A percentile compares a stretch with the other conserved stretches of the same genome.
phyloP scores from a whole-genome alignment of 768 basidiomycete species.

The Phanerochaete carnosa region DNA sequence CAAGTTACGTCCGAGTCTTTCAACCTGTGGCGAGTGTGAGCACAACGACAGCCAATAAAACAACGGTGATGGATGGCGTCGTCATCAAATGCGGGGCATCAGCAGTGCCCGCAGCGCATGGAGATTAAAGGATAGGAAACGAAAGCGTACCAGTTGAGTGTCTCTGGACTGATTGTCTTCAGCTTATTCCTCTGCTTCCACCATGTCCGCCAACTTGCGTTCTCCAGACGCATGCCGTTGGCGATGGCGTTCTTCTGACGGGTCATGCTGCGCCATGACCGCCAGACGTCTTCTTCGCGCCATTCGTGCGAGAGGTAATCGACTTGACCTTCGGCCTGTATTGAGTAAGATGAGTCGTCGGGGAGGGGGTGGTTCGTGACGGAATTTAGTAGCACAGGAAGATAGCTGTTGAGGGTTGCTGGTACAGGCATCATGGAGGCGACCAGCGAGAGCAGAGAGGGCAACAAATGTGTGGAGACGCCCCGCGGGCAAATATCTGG shows the following conservation, averaged over 20 bases:
- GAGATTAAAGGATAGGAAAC: slow-evolving; percentile 11
- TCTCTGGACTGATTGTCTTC: slow-evolving; percentile 93
- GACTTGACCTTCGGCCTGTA: slow-evolving; percentile 87
- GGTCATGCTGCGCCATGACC: slow-evolving; percentile 98
- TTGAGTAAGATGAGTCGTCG: slow-evolving; percentile 80
- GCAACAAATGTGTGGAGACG: slow-evolving; percentile 5
- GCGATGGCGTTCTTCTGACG: slow-evolving; percentile 97
- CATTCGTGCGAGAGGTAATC: slow-evolving; percentile 98
- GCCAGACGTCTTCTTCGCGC: slow-evolving; percentile 98
- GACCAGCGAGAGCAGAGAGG: slow-evolving; percentile 5
- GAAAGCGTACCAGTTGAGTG: slow-evolving; percentile 86
- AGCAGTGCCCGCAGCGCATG: neutral
- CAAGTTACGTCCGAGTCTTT: slow-evolving; percentile 99
- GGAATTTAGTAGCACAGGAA: slow-evolving; percentile 67
- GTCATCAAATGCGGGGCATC: neutral
- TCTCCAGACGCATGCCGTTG: slow-evolving; percentile 92
- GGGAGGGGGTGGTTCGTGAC: slow-evolving; percentile 52
- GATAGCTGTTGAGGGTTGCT: slow-evolving; percentile 42
- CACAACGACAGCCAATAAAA: neutral
- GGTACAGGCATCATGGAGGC: slow-evolving; percentile 22
- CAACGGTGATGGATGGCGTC: neutral
- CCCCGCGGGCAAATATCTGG: neutral
- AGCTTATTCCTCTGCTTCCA: slow-evolving; percentile 98
- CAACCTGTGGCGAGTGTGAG: slow-evolving; percentile 56
- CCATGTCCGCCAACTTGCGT: slow-evolving; percentile 98